Percentiles rank a stretch among this genome's conserved stretches.
Conservation (phyloP, 2,329 filamentous ascomycete genomes). For the Sclerotinia trifoliorum region DNA sequence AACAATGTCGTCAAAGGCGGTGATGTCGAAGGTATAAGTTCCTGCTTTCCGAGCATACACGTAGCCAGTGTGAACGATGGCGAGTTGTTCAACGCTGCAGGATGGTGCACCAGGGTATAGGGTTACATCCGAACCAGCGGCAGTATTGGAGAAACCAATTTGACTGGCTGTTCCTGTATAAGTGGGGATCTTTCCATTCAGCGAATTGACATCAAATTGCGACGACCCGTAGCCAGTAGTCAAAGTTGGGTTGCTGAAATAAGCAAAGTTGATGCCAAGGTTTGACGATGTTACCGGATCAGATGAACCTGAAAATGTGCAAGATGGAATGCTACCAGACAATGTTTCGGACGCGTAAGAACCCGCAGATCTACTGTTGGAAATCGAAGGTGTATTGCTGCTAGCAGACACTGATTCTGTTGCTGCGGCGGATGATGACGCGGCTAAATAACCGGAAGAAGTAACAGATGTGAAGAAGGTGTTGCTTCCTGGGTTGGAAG, state of each 20-base stretch:
- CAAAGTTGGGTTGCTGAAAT: background rate
- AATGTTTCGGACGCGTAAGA: background rate
- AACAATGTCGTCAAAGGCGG: background rate
- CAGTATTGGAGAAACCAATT: conserved; percentile 3
- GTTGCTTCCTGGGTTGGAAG: too few relatives aligned
- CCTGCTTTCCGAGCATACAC: background rate
- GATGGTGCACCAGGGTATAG: conserved; percentile 5
- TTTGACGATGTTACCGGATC: background rate
- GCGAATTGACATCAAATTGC: background rate
- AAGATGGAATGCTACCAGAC: background rate
- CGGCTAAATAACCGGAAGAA: too few relatives aligned
- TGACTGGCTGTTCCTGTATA: background rate
- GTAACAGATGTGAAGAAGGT: too few relatives aligned
- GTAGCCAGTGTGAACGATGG: conserved; percentile 3
- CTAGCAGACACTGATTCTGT: too few relatives aligned
- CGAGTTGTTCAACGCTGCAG: background rate
- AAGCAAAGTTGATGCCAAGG: background rate
- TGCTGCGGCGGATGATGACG: too few relatives aligned
- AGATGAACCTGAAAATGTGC: background rate
- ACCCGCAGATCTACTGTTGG: too few relatives aligned
- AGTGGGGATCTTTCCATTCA: background rate
- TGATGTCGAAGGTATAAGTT: background rate
- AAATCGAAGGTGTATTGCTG: too few relatives aligned
- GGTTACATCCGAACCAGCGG: background rate
- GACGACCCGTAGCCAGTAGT: background rate